phyloP scores from a whole-genome alignment of 805 yeast species.

The Zygosaccharomyces kombuchaensis region DNA sequence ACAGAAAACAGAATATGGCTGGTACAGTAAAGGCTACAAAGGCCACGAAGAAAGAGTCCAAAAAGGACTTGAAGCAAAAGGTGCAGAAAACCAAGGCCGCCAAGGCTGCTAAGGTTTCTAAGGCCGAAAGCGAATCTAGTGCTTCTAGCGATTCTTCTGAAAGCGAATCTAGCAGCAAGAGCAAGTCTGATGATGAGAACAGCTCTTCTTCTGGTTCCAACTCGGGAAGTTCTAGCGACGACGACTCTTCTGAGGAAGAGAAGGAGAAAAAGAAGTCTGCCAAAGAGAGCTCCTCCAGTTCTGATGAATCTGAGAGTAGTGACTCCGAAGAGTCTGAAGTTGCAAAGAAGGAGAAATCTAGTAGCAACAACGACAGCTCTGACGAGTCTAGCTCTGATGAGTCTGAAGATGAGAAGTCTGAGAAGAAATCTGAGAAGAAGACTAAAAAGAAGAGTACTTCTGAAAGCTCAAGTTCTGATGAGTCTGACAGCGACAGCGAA shows the following conservation, averaged over 20 bases:
- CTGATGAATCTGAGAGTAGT: conserved; percentile 36
- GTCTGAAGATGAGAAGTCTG: conserved; percentile 23
- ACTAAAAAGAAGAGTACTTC: conserved; percentile 26
- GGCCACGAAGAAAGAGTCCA: neutral
- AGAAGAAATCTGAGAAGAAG: conserved; percentile 22
- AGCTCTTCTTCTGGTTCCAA: conserved; percentile 17
- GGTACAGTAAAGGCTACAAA: neutral
- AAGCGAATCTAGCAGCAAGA: neutral
- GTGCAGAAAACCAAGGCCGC: conserved; percentile 1
- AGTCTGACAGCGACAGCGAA: conserved; percentile 22
- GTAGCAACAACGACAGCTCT: conserved; percentile 12
- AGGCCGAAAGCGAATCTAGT: conserved; percentile 17
- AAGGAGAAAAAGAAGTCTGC: conserved; percentile 38
- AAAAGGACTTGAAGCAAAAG: conserved; percentile 7
- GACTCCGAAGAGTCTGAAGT: conserved; percentile 17
- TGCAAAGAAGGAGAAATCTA: conserved; percentile 16
- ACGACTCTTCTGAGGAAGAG: conserved; percentile 31
- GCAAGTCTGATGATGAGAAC: conserved; percentile 5
- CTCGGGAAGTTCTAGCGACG: conserved; percentile 28
- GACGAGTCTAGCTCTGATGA: conserved; percentile 12
- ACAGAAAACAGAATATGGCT: neutral
- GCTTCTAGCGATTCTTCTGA: conserved; percentile 6
- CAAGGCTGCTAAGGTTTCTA: conserved; percentile 22
- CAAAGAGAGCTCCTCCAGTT: conserved; percentile 37
- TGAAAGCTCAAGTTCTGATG: conserved; percentile 17